phyloP scores from a whole-genome alignment of 352 stramenopile species.

The Phytophthora pseudosyringae region DNA sequence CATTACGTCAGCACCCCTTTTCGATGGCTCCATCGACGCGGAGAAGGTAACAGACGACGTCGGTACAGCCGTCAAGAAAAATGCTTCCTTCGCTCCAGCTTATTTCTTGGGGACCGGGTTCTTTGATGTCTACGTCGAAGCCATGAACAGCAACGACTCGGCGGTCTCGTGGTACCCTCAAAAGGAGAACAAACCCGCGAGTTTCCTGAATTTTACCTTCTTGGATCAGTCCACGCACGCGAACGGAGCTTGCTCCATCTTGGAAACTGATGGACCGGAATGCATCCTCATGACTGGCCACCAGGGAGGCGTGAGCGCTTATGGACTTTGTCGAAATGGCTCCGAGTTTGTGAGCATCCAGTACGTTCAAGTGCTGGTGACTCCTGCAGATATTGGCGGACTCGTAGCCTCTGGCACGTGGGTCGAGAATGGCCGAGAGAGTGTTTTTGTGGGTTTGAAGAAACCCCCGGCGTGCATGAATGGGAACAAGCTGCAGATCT shows the following conservation, averaged over 20 bases:
- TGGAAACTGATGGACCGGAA: slow-evolving; percentile 33
- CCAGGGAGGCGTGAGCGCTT: slow-evolving; percentile 43
- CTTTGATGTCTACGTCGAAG: slow-evolving; percentile 27
- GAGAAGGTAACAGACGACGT: slow-evolving; percentile 40
- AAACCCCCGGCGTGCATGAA: slow-evolving; percentile 19
- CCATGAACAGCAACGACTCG: slow-evolving; percentile 32
- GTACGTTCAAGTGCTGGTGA: slow-evolving; percentile 40
- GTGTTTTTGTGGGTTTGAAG: slow-evolving; percentile 35
- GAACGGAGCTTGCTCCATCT: slow-evolving; percentile 34
- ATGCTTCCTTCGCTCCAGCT: slow-evolving; percentile 43
- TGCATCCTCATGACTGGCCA: slow-evolving; percentile 51
- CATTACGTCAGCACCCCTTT: slow-evolving; percentile 39
- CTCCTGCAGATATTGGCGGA: slow-evolving; percentile 42
- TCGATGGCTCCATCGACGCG: slow-evolving; percentile 41
- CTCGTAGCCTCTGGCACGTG: slow-evolving; percentile 36
- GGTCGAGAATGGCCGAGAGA: slow-evolving; percentile 45
- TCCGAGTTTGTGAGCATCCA: slow-evolving; percentile 45
- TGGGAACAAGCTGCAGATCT: slow-evolving; percentile 26
- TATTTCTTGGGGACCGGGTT: slow-evolving; percentile 38
- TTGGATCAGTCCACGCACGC: slow-evolving; percentile 20
- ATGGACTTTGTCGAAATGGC: slow-evolving; percentile 42
- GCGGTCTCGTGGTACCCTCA: slow-evolving; percentile 41
- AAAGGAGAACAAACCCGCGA: slow-evolving; percentile 32
- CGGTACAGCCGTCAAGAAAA: slow-evolving; percentile 42
- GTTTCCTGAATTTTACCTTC: slow-evolving; percentile 43